Conservation (phyloP, 179 eudicot genomes). For the Gypsophila paniculata region DNA sequence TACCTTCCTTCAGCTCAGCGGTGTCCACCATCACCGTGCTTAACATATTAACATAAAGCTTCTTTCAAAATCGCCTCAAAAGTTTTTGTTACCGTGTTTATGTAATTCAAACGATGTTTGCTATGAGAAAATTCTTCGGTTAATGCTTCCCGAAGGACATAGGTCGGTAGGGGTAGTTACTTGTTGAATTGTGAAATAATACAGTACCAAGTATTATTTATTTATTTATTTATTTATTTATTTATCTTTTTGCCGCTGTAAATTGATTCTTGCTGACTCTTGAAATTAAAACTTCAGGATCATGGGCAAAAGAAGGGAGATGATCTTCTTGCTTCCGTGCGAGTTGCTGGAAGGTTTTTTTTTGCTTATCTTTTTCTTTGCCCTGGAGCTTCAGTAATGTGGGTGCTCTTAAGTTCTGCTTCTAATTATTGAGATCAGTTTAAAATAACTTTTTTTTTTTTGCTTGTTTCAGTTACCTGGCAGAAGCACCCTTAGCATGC, state of each 20-base stretch:
- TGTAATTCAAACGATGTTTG: background rate
- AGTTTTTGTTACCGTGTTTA: background rate
- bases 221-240: no score
- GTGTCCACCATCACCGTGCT: background rate
- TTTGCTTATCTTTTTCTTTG: constrained; percentile 10
- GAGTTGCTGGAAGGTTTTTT: constrained; percentile 75
- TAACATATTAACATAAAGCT: background rate
- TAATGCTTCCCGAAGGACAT: background rate
- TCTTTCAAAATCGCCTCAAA: background rate
- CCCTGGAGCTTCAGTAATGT: constrained; percentile 7
- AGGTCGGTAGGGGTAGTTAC: background rate
- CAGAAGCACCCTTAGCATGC: constrained; percentile 78
- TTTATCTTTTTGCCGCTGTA: background rate
- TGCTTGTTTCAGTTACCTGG: constrained; percentile 58
- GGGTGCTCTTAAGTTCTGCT: background rate
- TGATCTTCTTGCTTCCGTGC: constrained; percentile 87
- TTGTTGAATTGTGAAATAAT: constrained; percentile 6
- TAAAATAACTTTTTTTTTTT: constrained; percentile 1
- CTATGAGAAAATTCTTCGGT: background rate
- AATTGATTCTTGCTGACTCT: background rate
- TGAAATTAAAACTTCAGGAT: constrained; percentile 39
- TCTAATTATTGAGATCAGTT: constrained; percentile 13
- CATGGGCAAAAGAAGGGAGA: constrained; percentile 76
- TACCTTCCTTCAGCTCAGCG: background rate
- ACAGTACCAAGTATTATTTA: no score